These are phyloP conservation scores for Benincasa hispida DNA, from an alignment of 306 rosid genomes.

Conservation along the genomic window DNA sequence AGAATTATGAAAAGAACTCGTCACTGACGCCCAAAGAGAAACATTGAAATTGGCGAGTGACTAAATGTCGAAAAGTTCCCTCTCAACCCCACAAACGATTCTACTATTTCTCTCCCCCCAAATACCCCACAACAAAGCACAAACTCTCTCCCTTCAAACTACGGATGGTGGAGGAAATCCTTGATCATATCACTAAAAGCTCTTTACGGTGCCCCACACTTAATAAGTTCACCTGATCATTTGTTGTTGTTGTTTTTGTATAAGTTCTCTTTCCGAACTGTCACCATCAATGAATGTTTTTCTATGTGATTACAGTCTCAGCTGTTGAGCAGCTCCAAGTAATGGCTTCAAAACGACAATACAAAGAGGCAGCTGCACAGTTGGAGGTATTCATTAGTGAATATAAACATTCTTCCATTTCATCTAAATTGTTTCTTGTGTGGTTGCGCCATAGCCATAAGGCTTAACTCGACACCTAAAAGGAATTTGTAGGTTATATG, in stretches of 20 bases:
- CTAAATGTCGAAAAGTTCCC: too few relatives aligned
- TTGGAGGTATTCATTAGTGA: conserved; percentile 50
- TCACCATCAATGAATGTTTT: neutral
- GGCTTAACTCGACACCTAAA: neutral
- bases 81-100: too few relatives aligned
- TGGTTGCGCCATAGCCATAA: neutral
- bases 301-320: conserved; percentile 60
- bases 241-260: neutral
- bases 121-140: too few relatives aligned
- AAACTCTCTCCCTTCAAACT: too few relatives aligned
- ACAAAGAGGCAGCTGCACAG: conserved; percentile 96
- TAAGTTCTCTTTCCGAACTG: neutral
- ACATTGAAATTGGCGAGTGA: too few relatives aligned
- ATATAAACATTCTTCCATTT: neutral
- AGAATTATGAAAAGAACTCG: too few relatives aligned
- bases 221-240: neutral
- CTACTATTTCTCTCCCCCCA: too few relatives aligned
- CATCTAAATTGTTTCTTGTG: neutral
- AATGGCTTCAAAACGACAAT: conserved; percentile 95
- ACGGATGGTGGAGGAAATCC: too few relatives aligned
- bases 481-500: neutral
- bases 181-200: too few relatives aligned
- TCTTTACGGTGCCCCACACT: neutral
- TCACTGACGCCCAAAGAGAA: too few relatives aligned
- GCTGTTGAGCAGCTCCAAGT: conserved; percentile 99